phyloP scores from a whole-genome alignment of 768 basidiomycete species.

The Serpula lacrymans region DNA sequence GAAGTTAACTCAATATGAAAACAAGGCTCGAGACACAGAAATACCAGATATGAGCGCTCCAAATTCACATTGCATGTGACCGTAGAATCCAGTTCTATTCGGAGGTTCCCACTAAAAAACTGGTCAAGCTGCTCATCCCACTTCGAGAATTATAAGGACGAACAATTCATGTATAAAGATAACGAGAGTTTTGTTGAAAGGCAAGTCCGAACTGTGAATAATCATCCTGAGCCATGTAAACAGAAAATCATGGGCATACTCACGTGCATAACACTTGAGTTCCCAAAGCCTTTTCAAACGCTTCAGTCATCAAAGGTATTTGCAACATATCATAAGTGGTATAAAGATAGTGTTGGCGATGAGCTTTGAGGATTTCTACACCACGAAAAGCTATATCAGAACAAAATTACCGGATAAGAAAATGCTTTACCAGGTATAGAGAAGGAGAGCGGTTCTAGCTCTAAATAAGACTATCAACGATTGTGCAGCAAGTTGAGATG shows the following conservation, averaged over 20 bases:
- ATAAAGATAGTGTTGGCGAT: conserved; percentile 83
- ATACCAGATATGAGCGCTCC: conserved; percentile 83
- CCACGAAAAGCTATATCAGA: conserved; percentile 5
- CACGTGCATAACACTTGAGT: conserved; percentile 90
- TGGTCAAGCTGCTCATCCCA: conserved; percentile 1
- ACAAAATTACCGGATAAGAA: not conserved
- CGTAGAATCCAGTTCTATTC: conserved; percentile 73
- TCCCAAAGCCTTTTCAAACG: conserved; percentile 69
- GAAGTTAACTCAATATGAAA: conserved; percentile 4
- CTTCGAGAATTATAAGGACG: conserved; percentile 24
- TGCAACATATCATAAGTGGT: conserved; percentile 74
- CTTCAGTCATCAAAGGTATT: conserved; percentile 67
- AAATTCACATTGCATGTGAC: conserved; percentile 68
- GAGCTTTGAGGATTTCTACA: conserved; percentile 83
- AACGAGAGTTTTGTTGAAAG: conserved; percentile 72
- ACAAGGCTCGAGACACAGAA: conserved; percentile 8
- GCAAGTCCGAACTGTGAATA: conserved; percentile 63
- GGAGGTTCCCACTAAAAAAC: conserved; percentile 73
- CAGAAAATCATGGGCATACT: conserved; percentile 22
- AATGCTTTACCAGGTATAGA: conserved; percentile 58
- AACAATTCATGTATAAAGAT: conserved; percentile 96
- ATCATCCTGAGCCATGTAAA: not conserved
- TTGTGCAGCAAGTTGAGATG: no score
- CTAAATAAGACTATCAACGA: conserved; percentile 34
- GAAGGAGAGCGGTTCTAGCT: conserved; percentile 56